Conservation (phyloP, 164 flowering plant species). For the Stephania yunnanensis region DNA sequence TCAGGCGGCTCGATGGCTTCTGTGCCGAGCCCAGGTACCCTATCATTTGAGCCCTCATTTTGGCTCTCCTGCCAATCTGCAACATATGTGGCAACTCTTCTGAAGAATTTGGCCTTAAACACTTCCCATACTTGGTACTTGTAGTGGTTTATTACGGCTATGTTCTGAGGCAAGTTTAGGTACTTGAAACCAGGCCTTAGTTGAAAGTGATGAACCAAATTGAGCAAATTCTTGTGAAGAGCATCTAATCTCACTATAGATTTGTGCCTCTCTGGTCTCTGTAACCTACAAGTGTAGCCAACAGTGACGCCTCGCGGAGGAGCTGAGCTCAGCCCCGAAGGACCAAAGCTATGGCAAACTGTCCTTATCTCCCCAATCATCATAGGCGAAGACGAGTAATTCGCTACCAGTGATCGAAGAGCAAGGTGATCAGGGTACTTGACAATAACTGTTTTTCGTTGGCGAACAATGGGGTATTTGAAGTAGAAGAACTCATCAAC, state of each 20-base stretch:
- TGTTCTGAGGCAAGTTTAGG: constrained; percentile 45
- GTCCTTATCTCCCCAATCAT: constrained; percentile 72
- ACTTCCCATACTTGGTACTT: constrained; percentile 92
- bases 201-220: constrained; percentile 83
- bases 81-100: constrained; percentile 92
- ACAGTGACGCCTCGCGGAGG: constrained; percentile 65
- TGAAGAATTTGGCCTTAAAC: constrained; percentile 67
- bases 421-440: constrained; percentile 34
- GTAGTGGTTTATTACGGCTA: constrained; percentile 68
- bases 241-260: constrained; percentile 66
- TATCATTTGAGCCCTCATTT: constrained; percentile 77
- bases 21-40: constrained; percentile 92
- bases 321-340: constrained; percentile 56
- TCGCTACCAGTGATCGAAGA: constrained; percentile 39
- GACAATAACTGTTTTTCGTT: neutral
- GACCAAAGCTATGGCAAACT: constrained; percentile 82
- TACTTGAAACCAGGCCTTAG: constrained; percentile 42
- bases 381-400: constrained; percentile 32
- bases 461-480: constrained; percentile 25
- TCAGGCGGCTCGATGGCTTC: constrained; percentile 81
- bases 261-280: constrained; percentile 79
- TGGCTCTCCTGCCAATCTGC: constrained; percentile 80
- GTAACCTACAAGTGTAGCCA: constrained; percentile 85
- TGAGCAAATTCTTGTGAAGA: constrained; percentile 49
- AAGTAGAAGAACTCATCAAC: constrained; percentile 90